Evolutionary conservation across 768 basidiomycete genomes (phyloP).

Genomic region (Hericium alpestre): DNA sequence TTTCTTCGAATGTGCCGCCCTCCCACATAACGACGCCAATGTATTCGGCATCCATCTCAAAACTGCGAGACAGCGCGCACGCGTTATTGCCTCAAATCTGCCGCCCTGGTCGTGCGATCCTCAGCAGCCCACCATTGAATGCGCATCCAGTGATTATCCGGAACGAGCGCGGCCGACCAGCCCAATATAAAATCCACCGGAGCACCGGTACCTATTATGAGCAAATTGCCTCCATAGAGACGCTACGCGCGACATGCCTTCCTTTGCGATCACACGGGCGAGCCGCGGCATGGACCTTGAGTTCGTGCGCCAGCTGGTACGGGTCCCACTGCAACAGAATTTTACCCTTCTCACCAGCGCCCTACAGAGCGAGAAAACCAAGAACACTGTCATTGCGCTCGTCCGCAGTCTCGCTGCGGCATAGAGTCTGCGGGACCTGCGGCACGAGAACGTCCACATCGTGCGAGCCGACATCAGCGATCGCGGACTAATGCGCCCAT

Average conservation of each 20-base stretch:
- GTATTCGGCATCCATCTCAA: too few relatives aligned
- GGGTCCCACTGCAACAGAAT: not conserved
- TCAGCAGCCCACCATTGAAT: too few relatives aligned
- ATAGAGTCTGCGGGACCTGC: not conserved
- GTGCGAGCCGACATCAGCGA: not conserved
- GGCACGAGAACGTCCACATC: not conserved
- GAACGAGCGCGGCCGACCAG: not conserved
- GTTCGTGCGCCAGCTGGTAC: constrained; percentile 17
- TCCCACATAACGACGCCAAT: too few relatives aligned
- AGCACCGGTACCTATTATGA: too few relatives aligned
- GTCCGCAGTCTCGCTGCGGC: not conserved
- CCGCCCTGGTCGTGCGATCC: too few relatives aligned
- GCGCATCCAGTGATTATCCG: not conserved
- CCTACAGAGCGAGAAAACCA: not conserved
- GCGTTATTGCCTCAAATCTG: too few relatives aligned
- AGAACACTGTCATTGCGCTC: not conserved
- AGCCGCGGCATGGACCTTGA: constrained; percentile 7
- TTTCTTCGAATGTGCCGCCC: too few relatives aligned
- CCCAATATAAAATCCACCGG: too few relatives aligned
- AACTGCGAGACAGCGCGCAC: too few relatives aligned
- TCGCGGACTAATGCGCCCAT: not conserved
- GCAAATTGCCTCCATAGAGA: too few relatives aligned
- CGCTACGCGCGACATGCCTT: not conserved
- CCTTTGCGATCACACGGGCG: not conserved
- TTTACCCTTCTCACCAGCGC: not conserved